A percentile compares a stretch with the other conserved stretches of the same genome.
Evolutionary conservation across 805 yeast genomes (phyloP).

Genomic region (Saturnispora mendoncae): DNA sequence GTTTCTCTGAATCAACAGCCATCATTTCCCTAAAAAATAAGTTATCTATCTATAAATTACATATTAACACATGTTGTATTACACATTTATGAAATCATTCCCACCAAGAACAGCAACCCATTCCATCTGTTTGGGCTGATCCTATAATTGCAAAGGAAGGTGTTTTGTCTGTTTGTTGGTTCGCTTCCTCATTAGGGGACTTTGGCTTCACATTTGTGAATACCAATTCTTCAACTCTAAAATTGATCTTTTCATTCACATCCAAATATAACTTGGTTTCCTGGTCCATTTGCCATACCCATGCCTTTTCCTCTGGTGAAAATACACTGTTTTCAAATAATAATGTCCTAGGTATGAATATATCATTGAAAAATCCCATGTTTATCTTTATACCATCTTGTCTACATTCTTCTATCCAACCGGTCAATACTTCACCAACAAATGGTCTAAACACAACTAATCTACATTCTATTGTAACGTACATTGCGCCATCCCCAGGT

Average conservation of each 20-base stretch:
- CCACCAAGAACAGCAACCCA: conserved; percentile 98
- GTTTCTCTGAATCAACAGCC: too few relatives aligned
- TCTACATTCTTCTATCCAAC: conserved; percentile 86
- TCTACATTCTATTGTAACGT: conserved; percentile 64
- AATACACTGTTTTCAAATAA: conserved; percentile 51
- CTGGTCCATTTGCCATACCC: conserved; percentile 81
- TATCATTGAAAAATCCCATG: conserved; percentile 85
- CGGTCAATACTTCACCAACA: conserved; percentile 85
- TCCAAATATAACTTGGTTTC: conserved; percentile 77
- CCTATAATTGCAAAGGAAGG: conserved; percentile 85
- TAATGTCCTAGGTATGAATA: conserved; percentile 76
- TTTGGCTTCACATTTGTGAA: conserved; percentile 79
- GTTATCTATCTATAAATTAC: too few relatives aligned
- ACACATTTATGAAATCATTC: too few relatives aligned
- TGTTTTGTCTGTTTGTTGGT: conserved; percentile 29
- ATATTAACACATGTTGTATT: too few relatives aligned
- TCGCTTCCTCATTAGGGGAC: conserved; percentile 35
- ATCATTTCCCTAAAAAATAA: too few relatives aligned
- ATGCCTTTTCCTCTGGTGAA: conserved; percentile 69
- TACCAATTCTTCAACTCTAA: conserved; percentile 82
- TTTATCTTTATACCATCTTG: conserved; percentile 79
- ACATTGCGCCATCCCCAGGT: conserved; percentile 93
- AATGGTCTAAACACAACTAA: conserved; percentile 86
- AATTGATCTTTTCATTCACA: conserved; percentile 82
- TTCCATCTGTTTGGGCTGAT: conserved; percentile 91